Conservation (phyloP, 169 alveolate genomes). For the Cryptosporidium ryanae region DNA sequence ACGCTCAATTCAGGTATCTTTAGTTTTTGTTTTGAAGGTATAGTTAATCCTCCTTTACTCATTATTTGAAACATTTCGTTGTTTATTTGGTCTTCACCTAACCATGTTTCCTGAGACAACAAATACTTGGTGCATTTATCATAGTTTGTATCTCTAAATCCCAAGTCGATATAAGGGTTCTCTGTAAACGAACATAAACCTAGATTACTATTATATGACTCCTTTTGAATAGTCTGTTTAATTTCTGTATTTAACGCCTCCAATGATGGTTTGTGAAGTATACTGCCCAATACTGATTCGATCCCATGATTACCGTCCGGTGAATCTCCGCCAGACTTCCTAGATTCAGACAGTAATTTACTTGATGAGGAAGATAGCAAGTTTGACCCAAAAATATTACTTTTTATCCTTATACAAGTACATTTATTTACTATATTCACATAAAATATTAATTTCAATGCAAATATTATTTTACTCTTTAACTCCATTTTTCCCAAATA, state of each 20-base stretch:
- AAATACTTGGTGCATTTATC: constrained; percentile 1
- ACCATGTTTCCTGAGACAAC: constrained; percentile 37
- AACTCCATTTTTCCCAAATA: too few species aligned
- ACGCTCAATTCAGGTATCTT: constrained; percentile 31
- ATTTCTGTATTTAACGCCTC: constrained; percentile 32
- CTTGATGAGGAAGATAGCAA: background rate
- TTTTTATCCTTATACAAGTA: background rate
- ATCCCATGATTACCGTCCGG: background rate
- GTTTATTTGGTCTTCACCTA: background rate
- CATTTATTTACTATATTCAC: too few species aligned
- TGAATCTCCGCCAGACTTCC: background rate
- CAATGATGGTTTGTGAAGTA: constrained; percentile 23
- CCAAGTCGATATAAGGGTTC: constrained; percentile 41
- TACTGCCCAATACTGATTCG: background rate
- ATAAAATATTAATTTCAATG: too few species aligned
- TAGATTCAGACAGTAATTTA: background rate
- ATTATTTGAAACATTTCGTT: background rate
- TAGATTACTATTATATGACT: background rate
- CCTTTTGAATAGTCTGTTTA: constrained; percentile 31
- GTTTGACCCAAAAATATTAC: background rate
- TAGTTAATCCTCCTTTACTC: background rate
- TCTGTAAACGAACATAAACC: constrained; percentile 11
- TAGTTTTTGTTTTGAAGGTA: constrained; percentile 16
- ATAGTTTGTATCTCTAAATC: constrained; percentile 49
- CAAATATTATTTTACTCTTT: too few species aligned